Percentiles rank a stretch among this genome's conserved stretches.
phyloP scores from a whole-genome alignment of 176 grass and related monocot genomes.

The Tuctoria greenei region DNA sequence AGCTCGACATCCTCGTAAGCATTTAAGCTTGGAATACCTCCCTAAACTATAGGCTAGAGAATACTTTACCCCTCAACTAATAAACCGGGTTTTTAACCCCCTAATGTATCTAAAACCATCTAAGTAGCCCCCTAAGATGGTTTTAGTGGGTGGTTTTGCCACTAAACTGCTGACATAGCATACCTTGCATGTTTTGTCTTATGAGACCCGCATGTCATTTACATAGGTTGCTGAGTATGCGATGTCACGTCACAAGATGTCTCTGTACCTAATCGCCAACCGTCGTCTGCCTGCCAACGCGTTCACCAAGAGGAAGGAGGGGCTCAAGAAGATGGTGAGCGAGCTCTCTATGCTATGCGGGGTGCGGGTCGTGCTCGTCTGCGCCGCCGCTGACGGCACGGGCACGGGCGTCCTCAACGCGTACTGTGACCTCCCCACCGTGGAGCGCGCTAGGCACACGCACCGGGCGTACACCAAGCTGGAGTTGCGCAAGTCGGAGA shows the following conservation, averaged over 20 bases:
- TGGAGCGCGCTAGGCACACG: constrained; percentile 26
- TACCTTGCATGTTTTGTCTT: too few relatives aligned
- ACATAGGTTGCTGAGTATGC: too few relatives aligned
- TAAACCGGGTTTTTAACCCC: too few relatives aligned
- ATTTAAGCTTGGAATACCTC: too few relatives aligned
- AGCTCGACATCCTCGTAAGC: constrained; percentile 42
- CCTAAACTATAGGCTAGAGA: too few relatives aligned
- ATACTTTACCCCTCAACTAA: too few relatives aligned
- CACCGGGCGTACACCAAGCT: constrained; percentile 13
- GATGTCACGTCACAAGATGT: neutral
- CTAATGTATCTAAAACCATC: too few relatives aligned
- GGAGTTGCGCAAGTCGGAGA: constrained; percentile 27
- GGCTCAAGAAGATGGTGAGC: constrained; percentile 15
- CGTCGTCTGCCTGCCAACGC: neutral
- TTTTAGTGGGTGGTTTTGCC: too few relatives aligned
- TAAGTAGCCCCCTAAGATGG: too few relatives aligned
- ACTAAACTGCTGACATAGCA: too few relatives aligned
- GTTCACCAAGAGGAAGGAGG: constrained; percentile 13
- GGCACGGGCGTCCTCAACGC: constrained; percentile 17
- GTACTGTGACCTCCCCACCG: constrained; percentile 30
- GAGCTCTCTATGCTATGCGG: constrained; percentile 37
- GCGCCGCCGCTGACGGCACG: neutral
- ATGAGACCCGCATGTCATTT: too few relatives aligned
- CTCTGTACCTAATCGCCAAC: neutral
- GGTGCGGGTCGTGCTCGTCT: constrained; percentile 37